Conservation (phyloP, 305 asterid species). For the Caryopteris hybrid region DNA sequence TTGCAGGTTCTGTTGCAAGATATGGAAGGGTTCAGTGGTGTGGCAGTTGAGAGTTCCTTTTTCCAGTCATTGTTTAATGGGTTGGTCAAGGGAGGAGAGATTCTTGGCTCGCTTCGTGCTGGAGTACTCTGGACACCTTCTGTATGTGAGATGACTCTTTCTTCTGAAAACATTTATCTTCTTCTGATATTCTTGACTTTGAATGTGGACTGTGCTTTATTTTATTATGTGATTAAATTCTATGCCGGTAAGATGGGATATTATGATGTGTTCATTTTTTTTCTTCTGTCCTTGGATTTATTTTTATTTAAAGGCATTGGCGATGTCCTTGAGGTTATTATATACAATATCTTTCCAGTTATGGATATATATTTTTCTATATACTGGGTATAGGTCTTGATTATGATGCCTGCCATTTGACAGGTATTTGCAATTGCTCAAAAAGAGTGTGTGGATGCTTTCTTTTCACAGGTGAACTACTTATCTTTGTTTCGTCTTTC, state of each 20-base stretch:
- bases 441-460: conserved; percentile 82
- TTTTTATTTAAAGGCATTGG: background rate
- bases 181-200: background rate
- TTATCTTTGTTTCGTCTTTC: background rate
- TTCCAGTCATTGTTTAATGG: conserved; percentile 93
- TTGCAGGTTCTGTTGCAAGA: conserved; percentile 76
- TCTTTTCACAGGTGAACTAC: conserved; percentile 79
- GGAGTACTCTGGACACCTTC: conserved; percentile 98
- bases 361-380: background rate
- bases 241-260: background rate
- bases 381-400: conserved; percentile 1
- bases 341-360: background rate
- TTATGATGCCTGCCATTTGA: conserved; percentile 22
- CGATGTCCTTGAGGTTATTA: background rate
- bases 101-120: conserved; percentile 92
- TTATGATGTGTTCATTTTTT: conserved; percentile 5
- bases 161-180: no score
- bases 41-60: conserved; percentile 79
- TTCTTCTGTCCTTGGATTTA: background rate
- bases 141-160: conserved; percentile 45
- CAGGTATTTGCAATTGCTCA: conserved; percentile 96
- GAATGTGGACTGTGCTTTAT: conserved; percentile 12
- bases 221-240: background rate
- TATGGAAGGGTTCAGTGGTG: conserved; percentile 82
- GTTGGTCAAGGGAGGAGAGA: conserved; percentile 75